A percentile compares a stretch with the other conserved stretches of the same genome.
These are phyloP conservation scores for Colletotrichum plurivorum DNA, from an alignment of 2,329 filamentous ascomycete species.

Conservation along the genomic window DNA sequence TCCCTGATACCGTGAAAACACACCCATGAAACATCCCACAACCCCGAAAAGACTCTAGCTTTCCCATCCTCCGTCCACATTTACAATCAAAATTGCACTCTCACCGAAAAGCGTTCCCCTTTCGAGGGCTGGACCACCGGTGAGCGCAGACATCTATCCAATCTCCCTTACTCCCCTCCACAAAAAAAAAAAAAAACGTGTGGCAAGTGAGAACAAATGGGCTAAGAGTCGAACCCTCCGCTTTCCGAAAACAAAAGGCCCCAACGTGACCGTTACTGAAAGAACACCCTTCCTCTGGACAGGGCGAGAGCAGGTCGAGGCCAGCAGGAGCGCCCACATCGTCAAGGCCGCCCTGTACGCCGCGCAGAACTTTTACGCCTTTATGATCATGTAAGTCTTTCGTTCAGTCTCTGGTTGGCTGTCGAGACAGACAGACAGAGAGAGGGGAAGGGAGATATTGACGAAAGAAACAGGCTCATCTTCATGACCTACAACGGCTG, in stretches of 20 bases:
- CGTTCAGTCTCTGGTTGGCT: background rate
- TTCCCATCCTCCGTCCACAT: constrained; percentile 1
- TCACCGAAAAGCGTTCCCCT: constrained; percentile 22
- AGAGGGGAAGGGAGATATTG: background rate
- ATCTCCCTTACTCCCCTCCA: background rate
- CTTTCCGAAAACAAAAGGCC: constrained; percentile 37
- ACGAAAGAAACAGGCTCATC: constrained; percentile 77
- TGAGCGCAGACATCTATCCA: constrained; percentile 31
- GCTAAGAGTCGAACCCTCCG: constrained; percentile 42
- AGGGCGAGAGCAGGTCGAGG: constrained; percentile 78
- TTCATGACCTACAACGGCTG: constrained; percentile 99
- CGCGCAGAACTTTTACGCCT: constrained; percentile 96
- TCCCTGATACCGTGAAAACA: background rate
- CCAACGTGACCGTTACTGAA: constrained; percentile 69
- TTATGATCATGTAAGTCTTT: constrained; percentile 95
- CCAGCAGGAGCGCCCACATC: constrained; percentile 79
- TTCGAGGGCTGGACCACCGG: too few species aligned
- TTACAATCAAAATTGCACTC: constrained; percentile 18
- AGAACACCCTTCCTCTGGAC: constrained; percentile 74
- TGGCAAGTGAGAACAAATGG: constrained; percentile 24
- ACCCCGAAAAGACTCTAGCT: constrained; percentile 9
- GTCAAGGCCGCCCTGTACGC: constrained; percentile 89
- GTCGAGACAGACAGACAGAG: too few species aligned
- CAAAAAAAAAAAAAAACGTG: constrained; percentile 6
- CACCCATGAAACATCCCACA: constrained; percentile 1